Base-by-base conservation (phyloP, 106 monocot genomes). In the Agapanthus africanus region DNA sequence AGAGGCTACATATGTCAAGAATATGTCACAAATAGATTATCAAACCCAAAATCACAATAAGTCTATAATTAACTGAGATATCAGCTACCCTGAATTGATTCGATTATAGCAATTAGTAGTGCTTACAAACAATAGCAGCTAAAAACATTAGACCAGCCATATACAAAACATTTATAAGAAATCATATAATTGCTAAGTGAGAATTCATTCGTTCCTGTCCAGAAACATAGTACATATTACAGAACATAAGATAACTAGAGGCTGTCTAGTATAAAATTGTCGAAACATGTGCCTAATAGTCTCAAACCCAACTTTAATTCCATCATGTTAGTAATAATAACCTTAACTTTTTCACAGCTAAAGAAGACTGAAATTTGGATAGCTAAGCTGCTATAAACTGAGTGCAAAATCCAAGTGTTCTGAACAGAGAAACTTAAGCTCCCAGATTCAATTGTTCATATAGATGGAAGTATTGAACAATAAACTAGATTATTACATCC, bases 1-100 rank as follows among this genome's bases (percentile, higher is more conserved):
- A 85, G 81, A 92, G 80, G 80, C 86, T 84, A 86, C 82, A 77
- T 85, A 91, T 74, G 88, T 91, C 84, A 97, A 97, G n/a, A 44
- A 82, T 84, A 74, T 84, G 73, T 83, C 68, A 71, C 35, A 81
- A 74, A 85, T 79, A 69, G 61, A 40, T 38, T 79, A 71, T 90
- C 76, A 90, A 78, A 44, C 59, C 22, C 74, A 76, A 41, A 70
- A 70, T 22, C 56, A 77, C 28, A 34, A 68, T 35, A n/a, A n/a
- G 31, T 50, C 16, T 27, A 13, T 28, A 44, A 27, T 41, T 31
- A 15, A 4, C 26, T 35, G 6, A 66, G 16, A 66, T 30, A 13
- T 18, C 11, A 39, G 19, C 38, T 11, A 39, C 9, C 38, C 13
- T 1, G 30, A 31, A 64, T 64, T 9, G 11, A 30, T 39, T 25